Base-by-base conservation (phyloP, 176 grass and related monocot species). In the Carex littledalei region DNA sequence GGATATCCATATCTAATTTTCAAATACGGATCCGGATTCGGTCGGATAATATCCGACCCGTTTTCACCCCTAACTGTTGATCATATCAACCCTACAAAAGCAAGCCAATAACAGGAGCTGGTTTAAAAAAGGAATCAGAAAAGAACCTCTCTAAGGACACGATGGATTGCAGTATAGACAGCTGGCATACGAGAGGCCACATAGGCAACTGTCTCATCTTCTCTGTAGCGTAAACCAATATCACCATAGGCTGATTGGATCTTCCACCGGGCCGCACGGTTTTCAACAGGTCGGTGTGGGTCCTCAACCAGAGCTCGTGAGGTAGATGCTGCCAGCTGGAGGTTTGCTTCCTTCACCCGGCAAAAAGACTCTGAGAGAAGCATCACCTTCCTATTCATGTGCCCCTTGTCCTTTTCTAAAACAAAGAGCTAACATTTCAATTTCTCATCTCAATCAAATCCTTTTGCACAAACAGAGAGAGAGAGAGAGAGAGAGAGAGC, bases 151-250 rank as follows among this genome's bases (percentile, higher is more conserved):
- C 88, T 90, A 41, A 98, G 95, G 10, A 98, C 95, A 14, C 93
- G 93, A 67, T 98, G 87, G 85, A 91, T 94, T 3, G 95, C 89
- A 15, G 95, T 62, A 39, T 95, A 93, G 61, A 98, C 92, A 34
- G 93, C 93, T 0, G 91, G 93, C 95, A 95, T 98, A 67, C 95
- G 95, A 66, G 91, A 93, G 16, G 95, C 93, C 3, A 98, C 89
- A 10, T 98, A 98, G 3, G 95, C 91, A 13, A 93, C 85, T 3
- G 95, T 98, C 87, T 94, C 95, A 20, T 94, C 89, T 60, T 93
- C 95, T 3, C 84, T 84, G 81, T 94, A 94, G 86, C 76, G 86
- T 55, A 93, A 88, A 49, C 91, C 95, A 47, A 85, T 94, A 65
- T 98, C 95, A 0, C 95, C 95, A 13, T 98, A 98, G 22, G 88